phyloP scores from a whole-genome alignment of 306 rosid genomes.

The Macrotyloma uniflorum region DNA sequence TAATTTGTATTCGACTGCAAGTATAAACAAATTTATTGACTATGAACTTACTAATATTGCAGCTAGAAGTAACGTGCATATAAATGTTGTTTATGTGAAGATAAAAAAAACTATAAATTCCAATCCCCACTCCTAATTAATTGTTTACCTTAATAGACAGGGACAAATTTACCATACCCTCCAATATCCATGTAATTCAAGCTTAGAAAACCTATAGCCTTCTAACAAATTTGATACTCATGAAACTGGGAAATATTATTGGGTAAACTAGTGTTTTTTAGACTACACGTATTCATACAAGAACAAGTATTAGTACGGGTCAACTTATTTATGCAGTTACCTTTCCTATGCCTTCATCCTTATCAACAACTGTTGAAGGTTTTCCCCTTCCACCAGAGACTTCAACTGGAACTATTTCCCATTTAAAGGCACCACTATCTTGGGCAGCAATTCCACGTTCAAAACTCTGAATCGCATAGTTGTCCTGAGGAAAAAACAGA shows the following conservation, averaged over 20 bases:
- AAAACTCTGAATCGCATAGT: slow-evolving; percentile 81
- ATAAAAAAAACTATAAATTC: slow-evolving; percentile 3
- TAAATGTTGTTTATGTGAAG: background rate
- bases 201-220: slow-evolving; percentile 28
- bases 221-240: background rate
- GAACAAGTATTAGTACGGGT: slow-evolving; percentile 22
- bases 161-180: background rate
- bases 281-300: background rate
- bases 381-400: slow-evolving; percentile 98
- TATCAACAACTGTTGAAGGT: slow-evolving; percentile 77
- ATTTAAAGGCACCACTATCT: slow-evolving; percentile 68
- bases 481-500: slow-evolving; percentile 64
- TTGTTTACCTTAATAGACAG: background rate
- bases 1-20: slow-evolving; percentile 13
- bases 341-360: slow-evolving; percentile 96
- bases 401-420: slow-evolving; percentile 97
- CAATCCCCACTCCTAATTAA: slow-evolving; percentile 7
- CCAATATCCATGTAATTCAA: background rate
- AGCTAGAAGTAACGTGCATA: slow-evolving; percentile 18
- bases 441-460: slow-evolving; percentile 96
- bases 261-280: slow-evolving; percentile 10
- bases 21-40: background rate
- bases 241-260: slow-evolving; percentile 13
- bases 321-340: slow-evolving; percentile 47
- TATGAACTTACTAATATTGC: background rate